Evolutionary conservation across 805 yeast species (phyloP), one percentile per base, ranked within the genome.

Genomic region (Barnettozyma vustinii): DNA sequence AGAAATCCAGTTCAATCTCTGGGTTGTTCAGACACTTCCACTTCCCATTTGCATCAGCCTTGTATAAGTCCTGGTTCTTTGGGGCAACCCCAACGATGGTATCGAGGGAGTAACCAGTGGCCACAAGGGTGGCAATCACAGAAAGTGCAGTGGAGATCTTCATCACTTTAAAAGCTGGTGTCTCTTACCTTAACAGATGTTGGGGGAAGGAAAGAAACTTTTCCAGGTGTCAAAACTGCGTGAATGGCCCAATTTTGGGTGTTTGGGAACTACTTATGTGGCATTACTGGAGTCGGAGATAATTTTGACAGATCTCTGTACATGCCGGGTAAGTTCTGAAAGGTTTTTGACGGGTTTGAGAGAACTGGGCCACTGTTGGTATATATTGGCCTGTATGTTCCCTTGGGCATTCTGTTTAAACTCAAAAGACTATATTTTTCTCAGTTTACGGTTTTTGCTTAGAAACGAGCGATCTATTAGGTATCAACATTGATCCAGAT

Each of bases 21-120:
- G 94, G 84, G 59, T 86, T 75, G 30, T 67, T 58, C 35, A 92
- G 64, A 69, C 98, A 92, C 6, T 71, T 66, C 88, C 94, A 92
- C 44, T 71, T 64, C 1, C 80, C 79, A 7, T 75, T 64, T 1
- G 61, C 52, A 46, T 74, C 75, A 1, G 91, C 81, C 7, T 60
- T 56, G 59, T 87, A 87, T 25, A 73, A 60, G 3, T 63, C 56
- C 47, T 69, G 73, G 37, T 59, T 54, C 23, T 49, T 39, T 27
- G 64, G 64, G 9, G 58, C 49, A 3, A 60, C 56, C 9, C 65
- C 65, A 20, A 44, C 37, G 6, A 50, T 37, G 16, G 48, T 16
- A 2, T 42, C 44, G 13, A 47, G 40, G 1, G 52, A 45, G 19
- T 27, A 8, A 4, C 47, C 46, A 7, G 44, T 19, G 18, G 37